These are phyloP conservation scores for Parmelia sp. DNA, from an alignment of 495 filamentous ascomycete species.

Conservation along the genomic window DNA sequence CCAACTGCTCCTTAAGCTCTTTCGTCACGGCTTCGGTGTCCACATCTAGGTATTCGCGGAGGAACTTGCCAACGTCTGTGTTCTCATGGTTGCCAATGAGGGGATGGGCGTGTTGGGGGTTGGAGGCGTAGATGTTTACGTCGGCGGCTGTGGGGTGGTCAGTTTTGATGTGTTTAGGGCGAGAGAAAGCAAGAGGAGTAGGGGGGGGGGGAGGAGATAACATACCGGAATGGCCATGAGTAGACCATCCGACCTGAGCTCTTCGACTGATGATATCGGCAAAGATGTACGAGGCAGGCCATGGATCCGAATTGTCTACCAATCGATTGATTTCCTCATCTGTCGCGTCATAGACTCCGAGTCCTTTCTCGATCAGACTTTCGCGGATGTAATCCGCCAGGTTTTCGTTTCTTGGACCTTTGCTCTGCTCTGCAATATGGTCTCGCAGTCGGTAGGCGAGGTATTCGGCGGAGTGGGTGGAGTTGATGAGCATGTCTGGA, in stretches of 20 bases:
- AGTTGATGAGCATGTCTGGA: conserved; percentile 72
- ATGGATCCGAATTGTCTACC: conserved; percentile 45
- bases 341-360: conserved; percentile 70
- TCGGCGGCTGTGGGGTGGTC: conserved; percentile 51
- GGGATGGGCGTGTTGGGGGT: conserved; percentile 38
- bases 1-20: conserved; percentile 56
- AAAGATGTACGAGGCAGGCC: conserved; percentile 53
- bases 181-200: no score
- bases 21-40: conserved; percentile 70
- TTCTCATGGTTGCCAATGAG: conserved; percentile 89
- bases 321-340: conserved; percentile 64
- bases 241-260: conserved; percentile 87
- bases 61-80: conserved; percentile 79
- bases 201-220: not conserved
- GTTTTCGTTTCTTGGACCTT: conserved; percentile 31
- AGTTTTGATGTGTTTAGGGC: no score
- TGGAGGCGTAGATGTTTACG: conserved; percentile 82
- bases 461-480: conserved; percentile 69
- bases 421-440: conserved; percentile 40
- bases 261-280: conserved; percentile 78
- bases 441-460: conserved; percentile 52
- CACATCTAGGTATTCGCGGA: conserved; percentile 71
- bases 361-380: conserved; percentile 53
- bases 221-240: conserved; percentile 67
- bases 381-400: conserved; percentile 54